Base-by-base conservation (phyloP, 2,329 filamentous ascomycete species). In the Talaromyces sp. region DNA sequence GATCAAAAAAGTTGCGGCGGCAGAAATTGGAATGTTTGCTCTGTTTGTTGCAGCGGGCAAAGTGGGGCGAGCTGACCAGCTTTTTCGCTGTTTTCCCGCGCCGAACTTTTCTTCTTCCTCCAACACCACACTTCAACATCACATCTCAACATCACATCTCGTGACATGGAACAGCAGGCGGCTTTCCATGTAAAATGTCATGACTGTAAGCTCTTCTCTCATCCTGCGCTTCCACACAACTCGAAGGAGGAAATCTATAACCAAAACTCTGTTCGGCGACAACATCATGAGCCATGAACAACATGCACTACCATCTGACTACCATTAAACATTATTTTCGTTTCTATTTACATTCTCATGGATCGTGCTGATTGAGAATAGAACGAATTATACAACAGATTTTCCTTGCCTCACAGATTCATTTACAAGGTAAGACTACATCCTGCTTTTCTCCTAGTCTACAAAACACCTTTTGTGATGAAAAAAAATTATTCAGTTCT, bases 241-340 rank as follows among this genome's bases (percentile, higher is more conserved):
- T 70, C 69, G 65, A 65, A 81, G 81, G 80, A 82, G 72, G 80
- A 81, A 80, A 80, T 70, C 70, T 73, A 63, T 59, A 73, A 76
- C 75, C 76, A 79, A 79, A 80, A 78, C 72, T 73, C 71, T 71
- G 79, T 82, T 81, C 77, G 78, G 81, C 76, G 80, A 84, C 76
- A 72, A 67, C 71, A 46, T 46, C 72, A 78, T 83, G 82, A 81
- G 81, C 80, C 80, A 76, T 73, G 79, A 81, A 81, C 78, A 82
- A 84, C 82, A 85, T 85, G 82, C 82, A 84, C 77, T 77, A 85
- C 82, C 82, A 82, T 83, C 82, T 85, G 79, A 81, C 55, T 66
- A 62, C 59, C 57, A 59, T 48, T 46, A 53, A 52, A 50, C 60
- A 27, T 55, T 17, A n/a, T 43, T 52, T 17, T 50, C 14, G 51